Base-by-base conservation (phyloP, 768 basidiomycete genomes). In the Rhodocollybia butyracea region DNA sequence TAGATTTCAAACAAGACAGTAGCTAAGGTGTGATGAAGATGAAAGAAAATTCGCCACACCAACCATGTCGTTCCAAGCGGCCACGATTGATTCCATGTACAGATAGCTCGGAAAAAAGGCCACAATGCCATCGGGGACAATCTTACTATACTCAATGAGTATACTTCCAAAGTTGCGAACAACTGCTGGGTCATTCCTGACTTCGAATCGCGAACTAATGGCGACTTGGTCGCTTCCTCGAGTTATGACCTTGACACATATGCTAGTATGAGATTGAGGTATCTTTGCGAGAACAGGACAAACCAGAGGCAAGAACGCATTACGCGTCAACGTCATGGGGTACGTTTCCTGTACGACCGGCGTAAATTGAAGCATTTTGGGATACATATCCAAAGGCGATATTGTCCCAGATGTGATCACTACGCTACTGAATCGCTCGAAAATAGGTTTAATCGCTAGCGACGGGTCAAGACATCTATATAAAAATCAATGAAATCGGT, bases 11-110 rank as follows among this genome's bases (percentile, higher is more conserved):
- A 42, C 51, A 36, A 57, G 15, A 17, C 11, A 39, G 4, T 19
- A n/a, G 26, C 50, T 42, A 58, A 56, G 52, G 4, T 51, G 41
- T 27, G 1, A 34, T 21, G 32, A 27, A 34, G 29, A 46, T 13
- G 42, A 27, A 22, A 26, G 19, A 43, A 39, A 41, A 34, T 34
- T 21, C n/a, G 70, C 71, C 21, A 46, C 43, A 73, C 88, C 51
- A 68, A 95, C 97, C 97, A 99, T 99, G 70, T 99, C 97, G 66
- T 98, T 98, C 97, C 97, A 99, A n/a, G 97, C 97, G 2, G 94
- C 94, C 11, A 98, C 97, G 57, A 99, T 99, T 22, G 92, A 94
- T 71, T 99, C 97, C 97, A 99, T 99, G 70, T 99, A 99, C 13
- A 99, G 84, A 73, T 99, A 99, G 72, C 91, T 94, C 19, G 97